A percentile compares a stretch with the other conserved stretches of the same genome.
These are phyloP conservation scores for Albifimbria verrucaria DNA, from an alignment of 2,329 filamentous ascomycete species.

Conservation along the genomic window DNA sequence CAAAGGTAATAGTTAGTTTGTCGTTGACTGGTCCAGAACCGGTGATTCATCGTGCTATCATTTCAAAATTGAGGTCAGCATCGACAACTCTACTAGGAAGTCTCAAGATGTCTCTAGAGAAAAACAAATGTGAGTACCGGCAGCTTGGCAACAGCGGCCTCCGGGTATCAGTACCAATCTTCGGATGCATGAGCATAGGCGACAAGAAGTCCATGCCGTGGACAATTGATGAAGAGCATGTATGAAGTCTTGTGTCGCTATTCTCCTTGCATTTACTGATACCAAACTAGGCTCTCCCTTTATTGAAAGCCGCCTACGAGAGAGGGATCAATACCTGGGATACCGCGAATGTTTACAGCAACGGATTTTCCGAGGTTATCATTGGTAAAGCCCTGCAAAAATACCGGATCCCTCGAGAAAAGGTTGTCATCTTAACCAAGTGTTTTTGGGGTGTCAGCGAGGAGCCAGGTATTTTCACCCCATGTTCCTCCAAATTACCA, in stretches of 20 bases:
- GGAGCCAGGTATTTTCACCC: constrained; percentile 11
- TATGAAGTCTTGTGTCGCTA: too few relatives aligned
- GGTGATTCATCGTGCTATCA: too few relatives aligned
- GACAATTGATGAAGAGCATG: too few relatives aligned
- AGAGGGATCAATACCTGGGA: constrained; percentile 9
- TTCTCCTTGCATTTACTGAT: too few relatives aligned
- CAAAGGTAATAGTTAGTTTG: too few relatives aligned
- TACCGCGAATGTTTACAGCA: constrained; percentile 51
- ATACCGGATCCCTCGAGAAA: constrained; percentile 53
- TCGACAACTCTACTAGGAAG: too few relatives aligned
- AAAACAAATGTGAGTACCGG: too few relatives aligned
- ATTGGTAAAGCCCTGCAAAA: constrained; percentile 60
- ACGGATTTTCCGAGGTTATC: constrained; percentile 50
- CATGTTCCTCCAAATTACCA: background rate
- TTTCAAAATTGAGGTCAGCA: too few relatives aligned
- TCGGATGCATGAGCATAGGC: constrained; percentile 8
- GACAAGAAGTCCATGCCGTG: background rate
- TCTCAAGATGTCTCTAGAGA: too few relatives aligned
- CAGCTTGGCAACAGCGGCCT: constrained; percentile 6
- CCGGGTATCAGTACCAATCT: constrained; percentile 8
- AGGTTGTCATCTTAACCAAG: constrained; percentile 57
- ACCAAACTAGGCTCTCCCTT: constrained; percentile 1
- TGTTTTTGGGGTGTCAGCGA: constrained; percentile 45
- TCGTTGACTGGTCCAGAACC: too few relatives aligned
- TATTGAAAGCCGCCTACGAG: constrained; percentile 9